phyloP scores from a whole-genome alignment of 2,329 filamentous ascomycete species.

The Pleomassaria siparia region DNA sequence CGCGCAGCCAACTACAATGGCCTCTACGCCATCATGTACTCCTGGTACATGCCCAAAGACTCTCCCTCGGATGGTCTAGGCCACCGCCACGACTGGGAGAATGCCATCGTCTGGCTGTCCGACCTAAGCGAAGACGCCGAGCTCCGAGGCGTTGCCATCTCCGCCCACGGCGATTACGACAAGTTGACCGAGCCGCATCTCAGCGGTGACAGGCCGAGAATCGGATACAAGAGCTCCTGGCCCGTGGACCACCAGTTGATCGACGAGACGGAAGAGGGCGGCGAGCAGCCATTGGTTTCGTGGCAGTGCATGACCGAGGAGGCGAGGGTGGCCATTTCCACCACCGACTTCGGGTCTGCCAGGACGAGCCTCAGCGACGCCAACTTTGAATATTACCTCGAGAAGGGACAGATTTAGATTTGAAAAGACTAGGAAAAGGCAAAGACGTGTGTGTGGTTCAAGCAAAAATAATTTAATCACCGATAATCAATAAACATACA shows the following conservation, averaged over 20 bases:
- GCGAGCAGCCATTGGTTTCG: conserved; percentile 51
- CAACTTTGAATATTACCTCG: conserved; percentile 52
- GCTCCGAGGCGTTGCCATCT: conserved; percentile 54
- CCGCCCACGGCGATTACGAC: conserved; percentile 54
- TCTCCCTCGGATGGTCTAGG: conserved; percentile 48
- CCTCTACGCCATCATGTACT: conserved; percentile 54
- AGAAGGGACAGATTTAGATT: conserved; percentile 22
- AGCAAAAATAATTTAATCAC: no score
- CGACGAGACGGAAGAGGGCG: conserved; percentile 45
- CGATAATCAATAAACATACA: no score
- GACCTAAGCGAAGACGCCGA: conserved; percentile 43
- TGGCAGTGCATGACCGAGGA: conserved; percentile 52
- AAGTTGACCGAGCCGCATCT: conserved; percentile 48
- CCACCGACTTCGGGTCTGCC: conserved; percentile 50
- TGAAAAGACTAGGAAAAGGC: not conserved
- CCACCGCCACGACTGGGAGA: conserved; percentile 60
- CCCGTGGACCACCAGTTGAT: conserved; percentile 53
- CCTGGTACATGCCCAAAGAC: conserved; percentile 57
- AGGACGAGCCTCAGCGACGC: conserved; percentile 53
- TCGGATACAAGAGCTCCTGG: conserved; percentile 53
- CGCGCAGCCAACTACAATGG: conserved; percentile 46
- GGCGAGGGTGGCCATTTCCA: conserved; percentile 47
- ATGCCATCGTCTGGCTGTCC: conserved; percentile 56
- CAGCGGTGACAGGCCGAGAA: conserved; percentile 47
- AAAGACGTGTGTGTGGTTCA: no score